phyloP scores from a whole-genome alignment of 208 protist species.

The Wallacemonas rigidus region DNA sequence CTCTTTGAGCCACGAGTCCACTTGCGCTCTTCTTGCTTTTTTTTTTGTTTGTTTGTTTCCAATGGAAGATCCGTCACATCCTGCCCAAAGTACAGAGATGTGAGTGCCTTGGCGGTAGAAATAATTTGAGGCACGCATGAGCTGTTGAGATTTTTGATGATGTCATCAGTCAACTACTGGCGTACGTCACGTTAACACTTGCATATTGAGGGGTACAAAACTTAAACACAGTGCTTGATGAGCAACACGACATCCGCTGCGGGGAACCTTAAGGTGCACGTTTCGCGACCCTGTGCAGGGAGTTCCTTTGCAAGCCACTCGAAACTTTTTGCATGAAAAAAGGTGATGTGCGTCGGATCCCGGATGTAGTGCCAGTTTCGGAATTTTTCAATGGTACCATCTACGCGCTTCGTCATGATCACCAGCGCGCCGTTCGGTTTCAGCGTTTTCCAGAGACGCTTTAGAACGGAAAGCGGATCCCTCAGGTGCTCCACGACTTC shows the following conservation, averaged over 20 bases:
- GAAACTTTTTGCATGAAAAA: constrained; percentile 41
- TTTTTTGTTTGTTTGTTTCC: too few species aligned
- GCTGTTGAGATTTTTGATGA: too few species aligned
- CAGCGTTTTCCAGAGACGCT: constrained; percentile 28
- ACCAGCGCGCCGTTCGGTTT: constrained; percentile 36
- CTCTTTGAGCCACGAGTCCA: too few species aligned
- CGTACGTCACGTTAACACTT: neutral
- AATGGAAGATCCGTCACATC: too few species aligned
- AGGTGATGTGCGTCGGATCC: constrained; percentile 57
- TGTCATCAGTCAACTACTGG: neutral
- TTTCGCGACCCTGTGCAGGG: neutral
- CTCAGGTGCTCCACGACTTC: constrained; percentile 58
- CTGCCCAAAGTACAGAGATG: too few species aligned
- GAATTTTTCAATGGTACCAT: constrained; percentile 41
- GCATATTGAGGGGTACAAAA: too few species aligned
- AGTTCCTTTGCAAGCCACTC: constrained; percentile 30
- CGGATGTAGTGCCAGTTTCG: constrained; percentile 64
- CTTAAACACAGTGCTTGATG: constrained; percentile 13
- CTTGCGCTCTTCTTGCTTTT: too few species aligned
- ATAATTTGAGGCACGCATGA: too few species aligned
- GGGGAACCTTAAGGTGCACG: constrained; percentile 22
- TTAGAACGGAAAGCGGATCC: constrained; percentile 30
- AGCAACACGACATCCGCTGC: constrained; percentile 34
- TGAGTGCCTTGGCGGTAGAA: too few species aligned
- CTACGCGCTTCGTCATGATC: constrained; percentile 57